Evolutionary conservation across 352 stramenopile species (phyloP), one percentile per base, ranked within the genome.

Genomic region (Globisporangium viniferum): DNA sequence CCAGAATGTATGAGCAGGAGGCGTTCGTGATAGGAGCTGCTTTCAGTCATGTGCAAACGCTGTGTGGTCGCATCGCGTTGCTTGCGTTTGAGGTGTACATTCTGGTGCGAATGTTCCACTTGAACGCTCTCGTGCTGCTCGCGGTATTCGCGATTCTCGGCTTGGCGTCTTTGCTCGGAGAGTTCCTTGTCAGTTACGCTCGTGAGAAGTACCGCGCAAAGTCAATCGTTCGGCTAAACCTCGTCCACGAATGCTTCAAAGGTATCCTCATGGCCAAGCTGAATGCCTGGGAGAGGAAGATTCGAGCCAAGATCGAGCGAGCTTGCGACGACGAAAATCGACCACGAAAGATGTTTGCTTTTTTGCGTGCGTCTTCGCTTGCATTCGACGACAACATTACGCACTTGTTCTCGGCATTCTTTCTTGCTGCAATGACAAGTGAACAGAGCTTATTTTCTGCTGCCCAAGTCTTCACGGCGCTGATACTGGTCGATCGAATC

Each of bases 221-320:
- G 39, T 36, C 73, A 7, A 64, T 75, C 15, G 59, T 44, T 18
- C 64, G 75, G 2, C 62, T 80, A 5, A 82, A 82, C 48, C 66
- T 85, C 0, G 79, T 90, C 70, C 75, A 76, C 36, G 73, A 69
- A 33, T 84, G 69, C 59, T 88, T 74, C 73, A 88, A 79, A 29
- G 79, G 62, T 9, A 86, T 90, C 33, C 73, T 85, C 33, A 80
- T 87, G 69, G 88, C 95, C 71, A 97, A 97, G 74, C 93, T 95
- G 58, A 93, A 95, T 76, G 84, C 82, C 9, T 97, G 84, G 84
- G 88, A 96, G 66, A 33, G 60, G 15, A 84, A 86, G 7, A 92
- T 95, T 73, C 69, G 73, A 36, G 81, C 79, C 20, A 81, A 91
- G 66, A 78, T 97, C 15, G 60, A 71, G 36, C 29, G 72, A 46